Base-by-base conservation (phyloP, 2,329 filamentous ascomycete genomes). In the Neodidymelliopsis sp. region DNA sequence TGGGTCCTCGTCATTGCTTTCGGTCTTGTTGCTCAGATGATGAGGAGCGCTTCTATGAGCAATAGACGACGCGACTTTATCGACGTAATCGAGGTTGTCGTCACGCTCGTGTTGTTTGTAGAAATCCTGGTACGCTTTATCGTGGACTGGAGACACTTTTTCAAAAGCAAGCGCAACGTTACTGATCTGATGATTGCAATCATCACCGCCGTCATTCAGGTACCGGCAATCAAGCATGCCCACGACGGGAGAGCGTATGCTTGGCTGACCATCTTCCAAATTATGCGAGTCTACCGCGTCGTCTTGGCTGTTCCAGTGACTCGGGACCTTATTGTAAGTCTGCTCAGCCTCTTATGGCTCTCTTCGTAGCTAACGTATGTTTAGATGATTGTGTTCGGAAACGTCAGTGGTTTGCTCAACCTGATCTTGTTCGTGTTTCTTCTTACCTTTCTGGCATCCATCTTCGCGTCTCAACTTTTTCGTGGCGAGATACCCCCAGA, bases 361-460 rank as follows among this genome's bases (percentile, higher is more conserved):
- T 30, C 13, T 18, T 10, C 42, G 13, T 30, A 18, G 60, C 72
- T 57, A 73, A 41, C 25, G 20, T 23, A 2, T 6, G 4, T 37
- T 27, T 46, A 77, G 76, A 79, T 81, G 58, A 81, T 95, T 24
- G 94, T 99, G 2, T 81, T 99, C 52, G 89, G 94, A 53, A 97
- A 97, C 69, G 88, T 91, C 4, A 84, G 87, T 33, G 95, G 95
- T 89, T 87, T 99, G 54, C 83, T 89, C 28, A 99, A 99, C 68
- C 78, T 99, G 53, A 95, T 99, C 76, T 79, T 97, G 13, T 99
- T 99, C 70, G 91, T 99, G 65, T 96, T 97, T 67, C 79, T 99
- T 40, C 90, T 97, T 66, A 97, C 92, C 0, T 97, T 96, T 66
- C 80, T 99, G 34, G 89, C 92, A 60, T 88, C 94, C 3, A 96